These are phyloP conservation scores for Skeletonema marinoi DNA, from an alignment of 108 stramenopile species.

Conservation along the genomic window DNA sequence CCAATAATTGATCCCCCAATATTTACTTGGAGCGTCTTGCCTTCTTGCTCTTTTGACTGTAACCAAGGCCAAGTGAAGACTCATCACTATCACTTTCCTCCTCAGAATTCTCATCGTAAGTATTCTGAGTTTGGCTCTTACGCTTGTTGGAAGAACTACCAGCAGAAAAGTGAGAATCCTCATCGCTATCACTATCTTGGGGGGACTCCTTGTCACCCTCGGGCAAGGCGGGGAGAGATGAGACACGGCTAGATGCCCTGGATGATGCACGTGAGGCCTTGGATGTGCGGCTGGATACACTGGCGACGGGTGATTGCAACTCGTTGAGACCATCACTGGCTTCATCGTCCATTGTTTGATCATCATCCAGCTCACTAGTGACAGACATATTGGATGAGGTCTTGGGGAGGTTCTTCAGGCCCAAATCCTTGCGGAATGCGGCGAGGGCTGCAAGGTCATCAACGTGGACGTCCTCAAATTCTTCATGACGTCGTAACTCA, in stretches of 20 bases:
- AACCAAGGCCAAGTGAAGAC: not conserved
- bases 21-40: not conserved
- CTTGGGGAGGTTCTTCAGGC: constrained; percentile 40
- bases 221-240: constrained; percentile 22
- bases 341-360: constrained; percentile 11
- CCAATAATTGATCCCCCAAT: not conserved
- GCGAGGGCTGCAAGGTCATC: constrained; percentile 65
- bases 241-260: constrained; percentile 14
- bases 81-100: not conserved
- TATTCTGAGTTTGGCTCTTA: constrained; percentile 10
- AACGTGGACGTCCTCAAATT: constrained; percentile 76
- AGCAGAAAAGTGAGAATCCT: constrained; percentile 12
- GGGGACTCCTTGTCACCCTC: constrained; percentile 26
- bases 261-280: constrained; percentile 14
- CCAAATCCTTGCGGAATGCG: constrained; percentile 56
- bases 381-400: constrained; percentile 3
- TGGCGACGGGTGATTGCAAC: constrained; percentile 16
- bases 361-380: constrained; percentile 7
- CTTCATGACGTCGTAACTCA: constrained; percentile 59
- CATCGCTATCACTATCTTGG: constrained; percentile 14
- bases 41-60: not conserved
- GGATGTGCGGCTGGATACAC: constrained; percentile 10
- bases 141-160: constrained; percentile 5
- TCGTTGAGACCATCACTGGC: constrained; percentile 20
- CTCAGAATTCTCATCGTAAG: constrained; percentile 3